A percentile compares a stretch with the other conserved stretches of the same genome.
Evolutionary conservation across 1,139 yeast genomes (phyloP).

Genomic region (Chernovozyma sophiae-reginae): DNA sequence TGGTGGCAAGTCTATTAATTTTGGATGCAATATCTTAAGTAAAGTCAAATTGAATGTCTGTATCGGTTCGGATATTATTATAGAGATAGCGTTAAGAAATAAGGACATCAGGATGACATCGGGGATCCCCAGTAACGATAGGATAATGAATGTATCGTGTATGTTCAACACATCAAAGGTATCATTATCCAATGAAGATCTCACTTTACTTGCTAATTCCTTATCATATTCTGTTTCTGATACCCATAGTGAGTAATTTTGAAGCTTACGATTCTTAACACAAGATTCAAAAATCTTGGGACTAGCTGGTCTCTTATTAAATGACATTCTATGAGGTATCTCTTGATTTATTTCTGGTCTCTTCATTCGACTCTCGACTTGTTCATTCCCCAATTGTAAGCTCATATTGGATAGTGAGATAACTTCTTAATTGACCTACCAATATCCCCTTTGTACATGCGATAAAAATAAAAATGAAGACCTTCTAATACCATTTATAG

Average conservation of each 20-base stretch:
- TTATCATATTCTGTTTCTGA: not conserved
- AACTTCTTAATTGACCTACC: too few relatives aligned
- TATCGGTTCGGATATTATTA: not conserved
- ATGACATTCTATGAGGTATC: not conserved
- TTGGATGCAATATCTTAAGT: conserved; percentile 1
- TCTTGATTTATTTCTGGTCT: not conserved
- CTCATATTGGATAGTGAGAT: too few relatives aligned
- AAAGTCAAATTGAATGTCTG: not conserved
- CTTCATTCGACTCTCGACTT: too few relatives aligned
- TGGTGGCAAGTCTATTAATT: not conserved
- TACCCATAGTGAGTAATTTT: not conserved
- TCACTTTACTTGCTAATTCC: not conserved
- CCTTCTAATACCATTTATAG: too few relatives aligned
- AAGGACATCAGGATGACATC: not conserved
- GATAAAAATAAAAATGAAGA: too few relatives aligned
- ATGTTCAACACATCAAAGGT: not conserved
- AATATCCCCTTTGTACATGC: too few relatives aligned
- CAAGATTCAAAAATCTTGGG: not conserved
- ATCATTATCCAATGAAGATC: not conserved
- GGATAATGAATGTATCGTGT: not conserved
- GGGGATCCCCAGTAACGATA: not conserved
- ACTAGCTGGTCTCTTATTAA: not conserved
- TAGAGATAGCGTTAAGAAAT: not conserved
- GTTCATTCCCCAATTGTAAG: too few relatives aligned
- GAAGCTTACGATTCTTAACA: not conserved